phyloP scores from a whole-genome alignment of 495 filamentous ascomycete genomes.

The Halenospora varia region DNA sequence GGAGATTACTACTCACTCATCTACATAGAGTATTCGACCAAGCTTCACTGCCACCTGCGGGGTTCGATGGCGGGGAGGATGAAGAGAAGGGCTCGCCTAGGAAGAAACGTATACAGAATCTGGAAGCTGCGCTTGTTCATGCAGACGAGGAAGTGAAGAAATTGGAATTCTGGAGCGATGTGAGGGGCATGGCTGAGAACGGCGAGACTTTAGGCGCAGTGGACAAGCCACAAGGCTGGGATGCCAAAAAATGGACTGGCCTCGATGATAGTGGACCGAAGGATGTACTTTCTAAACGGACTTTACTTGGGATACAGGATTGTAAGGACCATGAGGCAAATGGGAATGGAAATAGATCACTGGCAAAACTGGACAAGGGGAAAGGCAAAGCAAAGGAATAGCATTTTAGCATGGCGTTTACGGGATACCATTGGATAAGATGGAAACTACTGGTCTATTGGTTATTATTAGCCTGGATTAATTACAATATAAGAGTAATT shows the following conservation, averaged over 20 bases:
- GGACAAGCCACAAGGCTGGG: slow-evolving; percentile 42
- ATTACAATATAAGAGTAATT: no score
- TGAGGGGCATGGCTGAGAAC: slow-evolving; percentile 54
- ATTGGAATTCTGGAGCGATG: slow-evolving; percentile 73
- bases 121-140: slow-evolving; percentile 52
- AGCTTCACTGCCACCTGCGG: slow-evolving; percentile 31
- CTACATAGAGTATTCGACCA: slow-evolving; percentile 62
- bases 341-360: slow-evolving; percentile 1
- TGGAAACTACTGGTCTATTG: background rate
- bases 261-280: slow-evolving; percentile 24
- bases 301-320: slow-evolving; percentile 12
- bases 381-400: slow-evolving; percentile 18
- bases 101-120: slow-evolving; percentile 40
- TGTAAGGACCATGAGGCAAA: slow-evolving; percentile 11
- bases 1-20: slow-evolving; percentile 66
- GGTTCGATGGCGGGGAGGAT: slow-evolving; percentile 21
- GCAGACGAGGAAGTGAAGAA: slow-evolving; percentile 65
- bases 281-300: slow-evolving; percentile 19
- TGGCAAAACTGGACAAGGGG: no score
- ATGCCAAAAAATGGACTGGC: slow-evolving; percentile 22
- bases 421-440: slow-evolving; percentile 2
- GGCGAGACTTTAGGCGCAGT: slow-evolving; percentile 46
- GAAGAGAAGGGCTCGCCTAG: slow-evolving; percentile 13
- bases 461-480: background rate
- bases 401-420: slow-evolving; percentile 17